Evolutionary conservation across 2,329 filamentous ascomycete species (phyloP).

Genomic region (Aureobasidium pullulans): DNA sequence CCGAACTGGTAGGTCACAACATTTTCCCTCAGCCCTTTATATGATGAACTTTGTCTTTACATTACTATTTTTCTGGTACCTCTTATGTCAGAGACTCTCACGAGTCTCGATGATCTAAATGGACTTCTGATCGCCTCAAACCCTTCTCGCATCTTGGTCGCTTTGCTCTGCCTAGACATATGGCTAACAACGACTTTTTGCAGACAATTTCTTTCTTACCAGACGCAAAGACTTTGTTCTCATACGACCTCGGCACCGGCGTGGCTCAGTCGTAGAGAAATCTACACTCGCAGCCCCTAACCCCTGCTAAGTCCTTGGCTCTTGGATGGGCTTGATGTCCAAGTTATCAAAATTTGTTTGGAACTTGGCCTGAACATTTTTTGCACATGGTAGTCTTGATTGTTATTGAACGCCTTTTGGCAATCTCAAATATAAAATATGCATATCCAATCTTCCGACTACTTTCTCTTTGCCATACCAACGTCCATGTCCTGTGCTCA

Average conservation of each 20-base stretch:
- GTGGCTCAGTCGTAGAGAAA: neutral
- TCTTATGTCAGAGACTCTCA: slow-evolving; percentile 75
- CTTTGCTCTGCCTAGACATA: neutral
- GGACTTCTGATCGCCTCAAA: slow-evolving; percentile 64
- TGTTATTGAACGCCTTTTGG: neutral
- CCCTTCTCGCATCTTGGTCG: neutral
- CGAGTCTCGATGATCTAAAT: slow-evolving; percentile 67
- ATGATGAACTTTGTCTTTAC: slow-evolving; percentile 65
- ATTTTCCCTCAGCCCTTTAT: slow-evolving; percentile 23
- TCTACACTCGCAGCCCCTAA: neutral
- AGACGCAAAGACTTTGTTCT: neutral
- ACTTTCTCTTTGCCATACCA: neutral
- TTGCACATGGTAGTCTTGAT: neutral
- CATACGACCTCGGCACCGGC: neutral
- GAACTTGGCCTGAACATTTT: neutral
- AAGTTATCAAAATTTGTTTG: neutral
- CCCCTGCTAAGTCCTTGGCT: slow-evolving; percentile 12
- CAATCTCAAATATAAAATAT: neutral
- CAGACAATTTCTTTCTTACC: neutral
- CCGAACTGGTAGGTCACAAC: slow-evolving; percentile 12
- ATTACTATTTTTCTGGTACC: slow-evolving; percentile 73
- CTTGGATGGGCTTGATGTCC: neutral
- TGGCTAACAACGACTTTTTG: slow-evolving; percentile 3
- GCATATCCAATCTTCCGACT: neutral
- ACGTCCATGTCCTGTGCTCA: neutral